Conservation (phyloP, 306 rosid genomes). For the Phaseolus lunatus region DNA sequence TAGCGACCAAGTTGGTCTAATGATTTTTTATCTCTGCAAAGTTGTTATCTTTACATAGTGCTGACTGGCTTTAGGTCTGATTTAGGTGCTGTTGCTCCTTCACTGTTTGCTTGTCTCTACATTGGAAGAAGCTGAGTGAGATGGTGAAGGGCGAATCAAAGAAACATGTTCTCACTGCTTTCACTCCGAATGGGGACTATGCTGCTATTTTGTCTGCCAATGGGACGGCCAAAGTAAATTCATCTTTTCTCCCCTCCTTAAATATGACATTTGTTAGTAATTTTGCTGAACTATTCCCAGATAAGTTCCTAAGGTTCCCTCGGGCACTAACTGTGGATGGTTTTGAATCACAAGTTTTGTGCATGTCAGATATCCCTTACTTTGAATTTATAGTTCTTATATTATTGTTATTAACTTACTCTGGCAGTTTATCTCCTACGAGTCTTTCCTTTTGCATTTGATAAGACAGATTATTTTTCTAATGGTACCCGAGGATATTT, state of each 20-base stretch:
- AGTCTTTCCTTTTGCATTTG: not conserved
- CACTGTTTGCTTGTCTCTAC: not conserved
- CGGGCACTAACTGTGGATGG: not conserved
- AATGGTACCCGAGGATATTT: not conserved
- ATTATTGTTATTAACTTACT: not conserved
- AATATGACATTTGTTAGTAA: constrained; percentile 20
- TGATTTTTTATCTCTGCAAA: constrained; percentile 4
- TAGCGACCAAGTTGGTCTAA: not conserved
- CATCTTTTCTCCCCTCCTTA: not conserved
- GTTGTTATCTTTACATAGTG: not conserved
- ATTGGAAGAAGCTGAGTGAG: constrained; percentile 29
- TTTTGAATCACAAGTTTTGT: not conserved
- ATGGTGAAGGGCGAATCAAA: constrained; percentile 51
- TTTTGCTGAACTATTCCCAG: constrained; percentile 17
- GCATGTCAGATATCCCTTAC: not conserved
- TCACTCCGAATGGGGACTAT: constrained; percentile 51
- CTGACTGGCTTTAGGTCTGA: not conserved
- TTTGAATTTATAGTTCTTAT: constrained; percentile 17
- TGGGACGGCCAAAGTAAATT: constrained; percentile 47
- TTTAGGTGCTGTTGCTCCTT: constrained; percentile 27
- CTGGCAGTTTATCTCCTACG: not conserved
- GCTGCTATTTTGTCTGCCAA: constrained; percentile 48
- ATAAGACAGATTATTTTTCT: not conserved
- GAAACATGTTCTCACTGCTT: constrained; percentile 51
- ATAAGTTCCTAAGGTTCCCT: not conserved